Percentiles rank a stretch among this genome's conserved stretches.
Evolutionary conservation across 345 rosid species (phyloP).

Genomic region (Citrus sinensis): DNA sequence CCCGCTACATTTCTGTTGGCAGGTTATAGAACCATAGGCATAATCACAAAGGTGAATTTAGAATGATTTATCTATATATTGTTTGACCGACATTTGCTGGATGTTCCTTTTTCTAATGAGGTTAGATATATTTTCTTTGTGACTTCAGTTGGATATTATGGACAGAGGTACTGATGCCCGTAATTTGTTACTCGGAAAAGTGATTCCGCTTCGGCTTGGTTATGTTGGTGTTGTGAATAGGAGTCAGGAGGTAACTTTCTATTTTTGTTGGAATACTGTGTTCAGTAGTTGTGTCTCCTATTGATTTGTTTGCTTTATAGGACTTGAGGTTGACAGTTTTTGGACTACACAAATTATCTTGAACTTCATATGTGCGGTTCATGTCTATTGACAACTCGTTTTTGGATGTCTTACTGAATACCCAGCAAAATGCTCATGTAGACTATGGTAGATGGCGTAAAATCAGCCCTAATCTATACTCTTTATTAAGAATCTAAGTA

Average conservation of each 20-base stretch:
- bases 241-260: slow-evolving; percentile 76
- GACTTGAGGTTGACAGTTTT: neutral
- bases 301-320: neutral
- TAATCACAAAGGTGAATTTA: slow-evolving; percentile 75
- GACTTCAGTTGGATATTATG: slow-evolving; percentile 87
- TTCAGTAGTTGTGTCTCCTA: neutral
- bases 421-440: neutral
- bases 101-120: slow-evolving; percentile 18
- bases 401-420: neutral
- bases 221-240: slow-evolving; percentile 96
- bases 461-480: neutral
- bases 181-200: slow-evolving; percentile 85
- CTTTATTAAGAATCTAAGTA: neutral
- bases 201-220: slow-evolving; percentile 86
- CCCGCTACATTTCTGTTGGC: slow-evolving; percentile 16
- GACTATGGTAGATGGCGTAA: neutral
- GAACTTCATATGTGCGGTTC: neutral
- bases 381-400: neutral
- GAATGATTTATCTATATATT: neutral
- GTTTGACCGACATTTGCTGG: neutral
- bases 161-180: slow-evolving; percentile 99
- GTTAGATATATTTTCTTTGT: slow-evolving; percentile 17
- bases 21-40: slow-evolving; percentile 89
- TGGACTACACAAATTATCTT: neutral
- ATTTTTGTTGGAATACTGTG: neutral